Percentiles rank a stretch among this genome's conserved stretches.
Conservation (phyloP, 371 early-diverging fungal species). For the Apophysomyces elegans region DNA sequence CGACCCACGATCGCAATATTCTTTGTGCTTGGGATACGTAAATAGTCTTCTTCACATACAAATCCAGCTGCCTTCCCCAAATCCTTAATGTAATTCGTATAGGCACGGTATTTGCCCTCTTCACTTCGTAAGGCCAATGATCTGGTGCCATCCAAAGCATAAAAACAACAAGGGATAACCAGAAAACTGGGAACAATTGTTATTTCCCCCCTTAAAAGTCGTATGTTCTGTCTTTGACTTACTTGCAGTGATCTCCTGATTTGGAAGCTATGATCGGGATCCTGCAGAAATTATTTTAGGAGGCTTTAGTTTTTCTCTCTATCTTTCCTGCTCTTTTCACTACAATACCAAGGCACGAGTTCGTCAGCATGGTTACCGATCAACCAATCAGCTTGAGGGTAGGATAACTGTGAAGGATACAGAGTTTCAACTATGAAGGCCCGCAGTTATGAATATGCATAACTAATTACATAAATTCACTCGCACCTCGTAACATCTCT, state of each 20-base stretch:
- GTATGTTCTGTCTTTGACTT: conserved; percentile 21
- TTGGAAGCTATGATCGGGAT: conserved; percentile 78
- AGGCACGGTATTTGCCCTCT: conserved; percentile 73
- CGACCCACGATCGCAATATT: conserved; percentile 81
- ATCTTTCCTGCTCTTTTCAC: conserved; percentile 12
- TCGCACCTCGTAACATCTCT: conserved; percentile 44
- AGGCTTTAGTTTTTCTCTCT: conserved; percentile 7
- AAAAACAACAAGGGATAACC: conserved; percentile 78
- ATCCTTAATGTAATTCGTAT: conserved; percentile 65
- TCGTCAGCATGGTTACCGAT: conserved; percentile 94
- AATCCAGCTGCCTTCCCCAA: conserved; percentile 68
- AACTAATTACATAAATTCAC: not conserved
- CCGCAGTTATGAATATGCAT: conserved; percentile 19
- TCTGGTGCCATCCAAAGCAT: conserved; percentile 69
- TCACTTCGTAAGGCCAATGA: conserved; percentile 42
- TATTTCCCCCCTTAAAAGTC: conserved; percentile 5
- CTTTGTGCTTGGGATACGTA: conserved; percentile 91
- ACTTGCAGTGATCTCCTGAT: conserved; percentile 63
- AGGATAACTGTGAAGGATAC: conserved; percentile 56
- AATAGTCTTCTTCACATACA: conserved; percentile 64
- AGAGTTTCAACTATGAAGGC: conserved; percentile 59
- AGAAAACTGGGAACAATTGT: conserved; percentile 17
- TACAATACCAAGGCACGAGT: conserved; percentile 78
- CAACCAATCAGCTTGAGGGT: conserved; percentile 73
- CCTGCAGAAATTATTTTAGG: conserved; percentile 30